Conservation (phyloP, 768 basidiomycete genomes). For the Lactarius quietus region DNA sequence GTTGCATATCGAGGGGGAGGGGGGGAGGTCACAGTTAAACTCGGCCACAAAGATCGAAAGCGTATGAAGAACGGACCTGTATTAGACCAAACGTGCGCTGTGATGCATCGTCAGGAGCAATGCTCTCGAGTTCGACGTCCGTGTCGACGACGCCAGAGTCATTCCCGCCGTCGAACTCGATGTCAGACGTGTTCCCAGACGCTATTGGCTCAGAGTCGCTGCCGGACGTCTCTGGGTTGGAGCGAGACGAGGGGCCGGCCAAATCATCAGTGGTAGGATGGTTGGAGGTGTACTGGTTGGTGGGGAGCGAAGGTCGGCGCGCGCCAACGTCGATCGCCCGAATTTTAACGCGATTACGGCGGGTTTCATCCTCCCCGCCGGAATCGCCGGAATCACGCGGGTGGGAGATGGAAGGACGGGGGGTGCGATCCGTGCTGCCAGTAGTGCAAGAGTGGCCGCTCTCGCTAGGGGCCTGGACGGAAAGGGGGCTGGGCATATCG, state of each 20-base stretch:
- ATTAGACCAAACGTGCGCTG: constrained; percentile 14
- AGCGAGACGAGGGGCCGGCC: constrained; percentile 5
- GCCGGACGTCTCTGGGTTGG: constrained; percentile 8
- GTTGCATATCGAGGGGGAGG: background rate
- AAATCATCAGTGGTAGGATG: constrained; percentile 2
- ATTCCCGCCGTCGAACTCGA: constrained; percentile 14
- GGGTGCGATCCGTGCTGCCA: constrained; percentile 40
- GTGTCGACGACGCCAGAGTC: constrained; percentile 5
- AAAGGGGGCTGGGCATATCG: constrained; percentile 40
- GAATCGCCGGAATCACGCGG: constrained; percentile 35
- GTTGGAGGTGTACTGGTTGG: constrained; percentile 30
- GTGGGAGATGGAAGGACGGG: constrained; percentile 42
- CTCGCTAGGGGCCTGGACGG: constrained; percentile 20
- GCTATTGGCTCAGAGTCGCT: constrained; percentile 17
- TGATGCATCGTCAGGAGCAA: background rate
- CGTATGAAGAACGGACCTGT: constrained; percentile 8
- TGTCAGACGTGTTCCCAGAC: constrained; percentile 10
- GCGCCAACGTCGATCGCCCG: constrained; percentile 43
- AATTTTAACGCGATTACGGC: constrained; percentile 38
- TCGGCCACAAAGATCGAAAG: background rate
- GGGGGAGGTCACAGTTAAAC: constrained; percentile 12
- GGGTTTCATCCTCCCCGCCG: constrained; percentile 33
- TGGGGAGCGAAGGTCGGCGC: constrained; percentile 40
- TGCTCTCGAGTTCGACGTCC: background rate
- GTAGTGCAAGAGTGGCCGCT: constrained; percentile 25